Percentiles rank a stretch among this genome's conserved stretches.
Conservation (phyloP, 306 rosid species). For the Datisca glomerata region DNA sequence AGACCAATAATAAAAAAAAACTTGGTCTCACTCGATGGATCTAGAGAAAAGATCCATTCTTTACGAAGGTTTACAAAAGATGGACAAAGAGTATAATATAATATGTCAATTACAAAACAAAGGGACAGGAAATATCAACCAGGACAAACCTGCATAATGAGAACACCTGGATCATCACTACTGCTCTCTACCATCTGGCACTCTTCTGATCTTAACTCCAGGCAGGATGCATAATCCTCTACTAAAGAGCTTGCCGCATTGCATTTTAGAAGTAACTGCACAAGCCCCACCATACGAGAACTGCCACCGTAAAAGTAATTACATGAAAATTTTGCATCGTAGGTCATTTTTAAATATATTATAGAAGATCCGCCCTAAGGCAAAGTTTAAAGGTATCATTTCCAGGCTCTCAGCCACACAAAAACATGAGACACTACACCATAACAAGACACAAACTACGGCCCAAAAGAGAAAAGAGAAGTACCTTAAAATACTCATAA, state of each 20-base stretch:
- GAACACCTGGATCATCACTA: slow-evolving; percentile 83
- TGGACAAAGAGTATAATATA: slow-evolving; percentile 4
- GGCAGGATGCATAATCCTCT: slow-evolving; percentile 99
- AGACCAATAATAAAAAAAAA: no score
- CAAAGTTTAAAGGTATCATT: neutral
- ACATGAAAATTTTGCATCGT: neutral
- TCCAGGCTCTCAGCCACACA: neutral
- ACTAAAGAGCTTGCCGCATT: slow-evolving; percentile 63
- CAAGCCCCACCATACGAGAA: slow-evolving; percentile 95
- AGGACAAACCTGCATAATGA: slow-evolving; percentile 73
- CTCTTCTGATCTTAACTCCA: slow-evolving; percentile 75
- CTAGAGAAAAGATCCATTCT: no score
- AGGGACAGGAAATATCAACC: neutral
- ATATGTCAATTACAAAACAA: neutral
- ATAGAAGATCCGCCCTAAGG: neutral
- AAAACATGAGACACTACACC: neutral
- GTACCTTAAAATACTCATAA: slow-evolving; percentile 90
- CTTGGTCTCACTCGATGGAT: no score
- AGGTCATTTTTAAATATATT: neutral
- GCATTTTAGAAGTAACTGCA: slow-evolving; percentile 65
- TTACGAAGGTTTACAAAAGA: no score
- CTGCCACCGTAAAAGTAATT: slow-evolving; percentile 25
- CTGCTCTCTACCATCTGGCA: slow-evolving; percentile 50
- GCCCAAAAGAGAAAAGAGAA: slow-evolving; percentile 14
- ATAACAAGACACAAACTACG: slow-evolving; percentile 8